Evolutionary conservation across 768 basidiomycete genomes (phyloP).

Genomic region (Russula vinacea): DNA sequence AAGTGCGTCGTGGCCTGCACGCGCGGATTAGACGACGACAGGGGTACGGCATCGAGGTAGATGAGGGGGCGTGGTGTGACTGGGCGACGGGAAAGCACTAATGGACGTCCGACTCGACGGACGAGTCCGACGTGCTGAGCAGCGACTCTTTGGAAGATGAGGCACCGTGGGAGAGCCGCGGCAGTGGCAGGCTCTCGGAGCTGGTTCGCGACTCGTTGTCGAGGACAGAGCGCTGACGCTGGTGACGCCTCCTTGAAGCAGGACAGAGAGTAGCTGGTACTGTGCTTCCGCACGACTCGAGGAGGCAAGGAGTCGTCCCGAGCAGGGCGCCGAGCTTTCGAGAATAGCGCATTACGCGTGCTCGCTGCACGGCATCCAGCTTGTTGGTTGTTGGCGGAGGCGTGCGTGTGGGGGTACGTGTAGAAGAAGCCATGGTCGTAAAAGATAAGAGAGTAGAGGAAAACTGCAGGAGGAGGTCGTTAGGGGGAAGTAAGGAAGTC

Average conservation of each 20-base stretch:
- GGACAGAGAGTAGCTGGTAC: not conserved
- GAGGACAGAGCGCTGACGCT: slow-evolving; percentile 19
- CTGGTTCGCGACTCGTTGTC: not conserved
- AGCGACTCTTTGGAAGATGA: slow-evolving; percentile 33
- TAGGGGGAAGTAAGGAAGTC: not conserved
- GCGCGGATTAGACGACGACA: slow-evolving; percentile 34
- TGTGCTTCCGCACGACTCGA: slow-evolving; percentile 23
- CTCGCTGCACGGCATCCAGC: slow-evolving; percentile 26
- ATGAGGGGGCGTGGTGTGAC: slow-evolving; percentile 36
- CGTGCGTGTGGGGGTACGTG: not conserved
- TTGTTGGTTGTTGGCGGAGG: slow-evolving; percentile 26
- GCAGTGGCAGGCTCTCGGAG: slow-evolving; percentile 2
- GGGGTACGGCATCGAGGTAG: slow-evolving; percentile 35
- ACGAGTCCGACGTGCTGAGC: slow-evolving; percentile 30
- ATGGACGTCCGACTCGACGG: slow-evolving; percentile 31
- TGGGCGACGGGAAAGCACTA: slow-evolving; percentile 25
- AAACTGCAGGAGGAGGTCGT: not conserved
- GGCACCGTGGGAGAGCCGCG: slow-evolving; percentile 19
- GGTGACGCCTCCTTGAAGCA: slow-evolving; percentile 8
- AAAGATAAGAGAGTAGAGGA: not conserved
- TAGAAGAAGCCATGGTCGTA: slow-evolving; percentile 9
- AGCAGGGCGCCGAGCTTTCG: slow-evolving; percentile 29
- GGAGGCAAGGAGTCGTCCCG: slow-evolving; percentile 27
- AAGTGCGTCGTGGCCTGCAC: slow-evolving; percentile 39
- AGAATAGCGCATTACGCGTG: slow-evolving; percentile 28